Percentiles rank a stretch among this genome's conserved stretches.
phyloP scores from a whole-genome alignment of 2,329 filamentous ascomycete species.

The Escovopsis weberi region DNA sequence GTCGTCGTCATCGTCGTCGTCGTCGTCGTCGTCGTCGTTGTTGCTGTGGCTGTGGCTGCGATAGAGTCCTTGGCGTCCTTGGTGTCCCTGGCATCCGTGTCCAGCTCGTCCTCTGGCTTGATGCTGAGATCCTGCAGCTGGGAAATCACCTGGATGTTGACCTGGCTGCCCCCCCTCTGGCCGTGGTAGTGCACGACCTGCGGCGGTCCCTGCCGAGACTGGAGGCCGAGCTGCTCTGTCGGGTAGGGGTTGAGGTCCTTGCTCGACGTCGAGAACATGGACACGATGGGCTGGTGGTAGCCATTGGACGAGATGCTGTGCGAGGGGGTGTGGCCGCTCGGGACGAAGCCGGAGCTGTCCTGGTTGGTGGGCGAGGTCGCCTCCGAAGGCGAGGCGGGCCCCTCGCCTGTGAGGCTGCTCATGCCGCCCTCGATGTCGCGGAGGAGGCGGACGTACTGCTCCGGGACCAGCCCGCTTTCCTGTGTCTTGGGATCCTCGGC shows the following conservation, averaged over 20 bases:
- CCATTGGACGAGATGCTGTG: slow-evolving; percentile 37
- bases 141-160: slow-evolving; percentile 45
- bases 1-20: too few relatives aligned
- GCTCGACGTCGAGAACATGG: slow-evolving; percentile 56
- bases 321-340: slow-evolving; percentile 29
- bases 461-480: slow-evolving; percentile 88
- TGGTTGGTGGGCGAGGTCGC: slow-evolving; percentile 47
- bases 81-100: slow-evolving; percentile 7
- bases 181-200: slow-evolving; percentile 55
- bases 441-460: slow-evolving; percentile 87
- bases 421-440: slow-evolving; percentile 87
- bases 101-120: slow-evolving; percentile 11
- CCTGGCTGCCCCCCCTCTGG: slow-evolving; percentile 51
- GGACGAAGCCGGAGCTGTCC: slow-evolving; percentile 25
- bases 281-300: slow-evolving; percentile 54
- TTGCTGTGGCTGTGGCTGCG: too few relatives aligned
- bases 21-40: slow-evolving; percentile 17
- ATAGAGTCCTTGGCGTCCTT: slow-evolving; percentile 23
- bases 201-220: slow-evolving; percentile 47
- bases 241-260: slow-evolving; percentile 56
- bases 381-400: slow-evolving; percentile 37
- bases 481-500: slow-evolving; percentile 89
- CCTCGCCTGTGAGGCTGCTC: slow-evolving; percentile 52
- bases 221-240: slow-evolving; percentile 46
- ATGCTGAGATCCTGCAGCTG: slow-evolving; percentile 30